A percentile compares a stretch with the other conserved stretches of the same genome.
phyloP scores from a whole-genome alignment of 768 basidiomycete species.

The Termitomyces sp. region DNA sequence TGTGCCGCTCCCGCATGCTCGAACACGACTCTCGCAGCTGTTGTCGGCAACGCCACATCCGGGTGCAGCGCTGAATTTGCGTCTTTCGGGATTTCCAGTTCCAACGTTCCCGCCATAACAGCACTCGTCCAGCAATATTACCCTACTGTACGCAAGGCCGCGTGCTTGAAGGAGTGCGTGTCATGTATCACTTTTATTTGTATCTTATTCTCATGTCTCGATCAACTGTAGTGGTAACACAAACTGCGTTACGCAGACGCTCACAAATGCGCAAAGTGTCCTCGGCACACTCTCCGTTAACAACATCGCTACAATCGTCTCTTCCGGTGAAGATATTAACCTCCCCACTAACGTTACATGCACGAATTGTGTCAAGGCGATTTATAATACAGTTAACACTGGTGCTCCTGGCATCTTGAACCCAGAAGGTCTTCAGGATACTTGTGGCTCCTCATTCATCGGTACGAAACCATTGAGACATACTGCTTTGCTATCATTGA shows the following conservation, averaged over 20 bases:
- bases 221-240: slow-evolving; percentile 27
- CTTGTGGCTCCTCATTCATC: slow-evolving; percentile 52
- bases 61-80: slow-evolving; percentile 41
- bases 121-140: slow-evolving; percentile 48
- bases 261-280: slow-evolving; percentile 45
- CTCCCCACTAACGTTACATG: slow-evolving; percentile 41
- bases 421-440: slow-evolving; percentile 19
- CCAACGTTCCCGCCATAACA: slow-evolving; percentile 18
- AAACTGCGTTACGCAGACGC: slow-evolving; percentile 53
- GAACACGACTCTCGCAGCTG: slow-evolving; percentile 52
- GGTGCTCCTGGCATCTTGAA: slow-evolving; percentile 32
- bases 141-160: slow-evolving; percentile 49
- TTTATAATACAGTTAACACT: slow-evolving; percentile 38
- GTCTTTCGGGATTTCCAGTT: slow-evolving; percentile 21
- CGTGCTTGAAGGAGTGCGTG: slow-evolving; percentile 66
- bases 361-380: slow-evolving; percentile 49
- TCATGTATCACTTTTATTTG: background rate
- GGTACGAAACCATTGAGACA: slow-evolving; percentile 29
- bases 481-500: background rate
- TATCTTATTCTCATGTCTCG: background rate
- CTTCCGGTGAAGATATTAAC: slow-evolving; percentile 1
- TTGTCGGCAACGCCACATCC: slow-evolving; percentile 49
- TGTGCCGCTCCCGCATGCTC: slow-evolving; percentile 52
- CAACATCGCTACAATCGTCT: slow-evolving; percentile 21
- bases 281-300: slow-evolving; percentile 32